Percentiles rank a stretch among this genome's conserved stretches.
These are phyloP conservation scores for Lanmaoa rubissima DNA, from an alignment of 768 basidiomycete species.

Conservation along the genomic window DNA sequence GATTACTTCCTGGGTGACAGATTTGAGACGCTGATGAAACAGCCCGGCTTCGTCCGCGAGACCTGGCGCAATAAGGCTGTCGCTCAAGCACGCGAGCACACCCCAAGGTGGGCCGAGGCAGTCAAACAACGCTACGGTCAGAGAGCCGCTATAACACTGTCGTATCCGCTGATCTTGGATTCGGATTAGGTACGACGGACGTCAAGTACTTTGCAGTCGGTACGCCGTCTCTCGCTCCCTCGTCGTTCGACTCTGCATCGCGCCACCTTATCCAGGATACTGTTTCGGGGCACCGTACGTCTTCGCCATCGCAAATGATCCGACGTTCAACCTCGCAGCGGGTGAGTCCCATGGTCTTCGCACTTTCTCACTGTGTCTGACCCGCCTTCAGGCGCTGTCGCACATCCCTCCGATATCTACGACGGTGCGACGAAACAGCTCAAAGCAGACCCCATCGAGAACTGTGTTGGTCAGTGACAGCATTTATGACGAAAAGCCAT, in stretches of 20 bases:
- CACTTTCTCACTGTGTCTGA: not conserved
- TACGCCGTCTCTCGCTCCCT: conserved; percentile 10
- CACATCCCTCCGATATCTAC: conserved; percentile 44
- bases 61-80: conserved; percentile 43
- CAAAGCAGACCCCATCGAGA: conserved; percentile 46
- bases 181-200: conserved; percentile 18
- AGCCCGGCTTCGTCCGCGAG: conserved; percentile 36
- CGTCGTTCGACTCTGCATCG: not conserved
- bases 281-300: conserved; percentile 58
- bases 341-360: conserved; percentile 30
- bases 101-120: conserved; percentile 52
- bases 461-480: conserved; percentile 43
- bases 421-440: conserved; percentile 27
- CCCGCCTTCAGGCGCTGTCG: conserved; percentile 46
- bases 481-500: not conserved
- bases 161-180: not conserved
- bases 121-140: conserved; percentile 50
- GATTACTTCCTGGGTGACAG: conserved; percentile 67
- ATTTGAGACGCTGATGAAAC: conserved; percentile 38
- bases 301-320: conserved; percentile 46
- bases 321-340: conserved; percentile 39
- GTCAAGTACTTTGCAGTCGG: conserved; percentile 47
- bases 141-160: conserved; percentile 1
- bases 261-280: conserved; percentile 45
- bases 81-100: conserved; percentile 36